Base-by-base conservation (phyloP, 345 rosid genomes). In the Angophora floribunda region DNA sequence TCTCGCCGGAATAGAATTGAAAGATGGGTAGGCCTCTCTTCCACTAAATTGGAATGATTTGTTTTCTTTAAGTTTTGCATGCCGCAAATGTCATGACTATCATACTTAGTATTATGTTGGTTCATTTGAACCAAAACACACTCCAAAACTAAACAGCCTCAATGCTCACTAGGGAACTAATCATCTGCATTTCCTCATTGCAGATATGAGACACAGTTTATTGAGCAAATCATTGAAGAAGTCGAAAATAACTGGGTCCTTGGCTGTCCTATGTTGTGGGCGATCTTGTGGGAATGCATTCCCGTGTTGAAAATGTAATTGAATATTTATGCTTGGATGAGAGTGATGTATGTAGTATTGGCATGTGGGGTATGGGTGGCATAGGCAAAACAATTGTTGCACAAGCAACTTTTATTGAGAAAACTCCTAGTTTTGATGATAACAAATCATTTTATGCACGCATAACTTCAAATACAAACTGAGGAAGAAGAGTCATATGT, bases 381-480 rank as follows among this genome's bases (percentile, higher is more conserved):
- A 24, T 13, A 53, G 87, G 87, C 51, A 86, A 86, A 49, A 30
- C 79, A 30, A 61, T 79, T 3, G 6, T 93, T 7, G 93, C 95
- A 11, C 85, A 61, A 63, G 88, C 86, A 53, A n/a, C 90, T 10
- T 89, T 65, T 2, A 7, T 36, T 36, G 41, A 36, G 41, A 36
- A 36, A 36, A 36, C 41, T 36, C 41, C 41, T 36, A 36, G 41
- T 36, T 36, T 36, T 36, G 41, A 36, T 36, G 41, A 36, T 36
- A 36, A 36, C 41, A 36, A 36, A 36, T 36, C 41, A 2, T 36
- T 36, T 36, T 36, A 36, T 36, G 41, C 41, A 36, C 41, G 41
- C 41, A 36, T 36, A 2, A 36, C 41, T 36, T 36, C 41, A 36
- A 36, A 36, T 36, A 36, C 41, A 36, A 36, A 36, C 41, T 36